Conservation (phyloP, 202 grass and related monocot species). For the Cymbopogon flexuosus region DNA sequence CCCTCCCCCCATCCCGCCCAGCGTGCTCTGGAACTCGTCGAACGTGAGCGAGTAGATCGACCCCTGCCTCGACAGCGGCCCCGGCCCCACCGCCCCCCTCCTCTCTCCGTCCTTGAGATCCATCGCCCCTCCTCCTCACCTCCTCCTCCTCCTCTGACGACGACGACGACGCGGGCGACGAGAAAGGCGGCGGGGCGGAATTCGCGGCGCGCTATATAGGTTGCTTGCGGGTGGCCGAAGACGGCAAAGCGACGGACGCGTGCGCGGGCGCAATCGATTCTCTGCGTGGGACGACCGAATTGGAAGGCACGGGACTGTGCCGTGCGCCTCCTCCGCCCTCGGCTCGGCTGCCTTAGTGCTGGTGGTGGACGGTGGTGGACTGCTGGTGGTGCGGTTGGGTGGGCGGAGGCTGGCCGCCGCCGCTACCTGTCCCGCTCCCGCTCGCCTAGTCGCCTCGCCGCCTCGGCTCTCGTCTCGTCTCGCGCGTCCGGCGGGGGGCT, state of each 20-base stretch:
- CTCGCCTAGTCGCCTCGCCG: background rate
- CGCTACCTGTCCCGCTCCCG: background rate
- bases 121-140: conserved; percentile 11
- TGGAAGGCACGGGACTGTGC: conserved; percentile 29
- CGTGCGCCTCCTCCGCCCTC: background rate
- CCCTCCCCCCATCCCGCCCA: conserved; percentile 29
- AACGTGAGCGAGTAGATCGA: conserved; percentile 66
- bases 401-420: background rate
- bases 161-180: background rate
- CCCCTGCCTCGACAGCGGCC: conserved; percentile 47
- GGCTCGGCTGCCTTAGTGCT: background rate
- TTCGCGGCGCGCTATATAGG: conserved; percentile 38
- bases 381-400: background rate
- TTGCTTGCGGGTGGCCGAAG: conserved; percentile 27
- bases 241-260: conserved; percentile 15
- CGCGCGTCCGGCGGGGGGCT: background rate
- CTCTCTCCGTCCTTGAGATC: conserved; percentile 42
- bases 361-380: background rate
- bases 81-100: conserved; percentile 14
- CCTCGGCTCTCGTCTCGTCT: background rate
- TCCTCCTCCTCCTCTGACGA: background rate
- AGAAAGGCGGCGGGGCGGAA: background rate
- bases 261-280: conserved; percentile 25
- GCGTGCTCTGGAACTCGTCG: conserved; percentile 58
- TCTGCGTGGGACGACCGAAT: background rate